A percentile compares a stretch with the other conserved stretches of the same genome.
Conservation (phyloP, 129 eudicot genomes). For the Smallanthus sonchifolius region DNA sequence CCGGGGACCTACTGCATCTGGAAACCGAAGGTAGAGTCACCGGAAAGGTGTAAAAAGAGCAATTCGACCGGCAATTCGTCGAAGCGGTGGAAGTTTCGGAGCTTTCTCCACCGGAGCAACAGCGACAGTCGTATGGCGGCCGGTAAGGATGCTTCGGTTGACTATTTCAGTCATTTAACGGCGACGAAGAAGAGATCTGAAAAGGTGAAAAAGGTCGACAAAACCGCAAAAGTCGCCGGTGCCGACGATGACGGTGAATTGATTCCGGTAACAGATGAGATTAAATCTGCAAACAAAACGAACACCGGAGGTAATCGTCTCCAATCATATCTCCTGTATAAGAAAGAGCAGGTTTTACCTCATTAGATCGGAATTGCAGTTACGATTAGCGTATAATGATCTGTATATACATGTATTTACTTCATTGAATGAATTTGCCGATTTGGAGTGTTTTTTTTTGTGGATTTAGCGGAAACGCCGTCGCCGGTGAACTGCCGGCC, state of each 20-base stretch:
- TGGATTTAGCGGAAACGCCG: background rate
- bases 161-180: background rate
- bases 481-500: conserved; percentile 1
- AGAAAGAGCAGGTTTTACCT: conserved; percentile 32
- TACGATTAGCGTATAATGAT: background rate
- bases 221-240: conserved; percentile 27
- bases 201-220: conserved; percentile 20
- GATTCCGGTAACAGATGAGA: conserved; percentile 15
- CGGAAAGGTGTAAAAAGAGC: conserved; percentile 53
- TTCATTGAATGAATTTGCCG: background rate
- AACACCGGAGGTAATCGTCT: conserved; percentile 26
- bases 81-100: conserved; percentile 58
- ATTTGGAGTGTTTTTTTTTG: background rate
- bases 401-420: background rate
- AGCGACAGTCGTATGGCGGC: conserved; percentile 34
- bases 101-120: conserved; percentile 43
- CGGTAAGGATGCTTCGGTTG: conserved; percentile 22
- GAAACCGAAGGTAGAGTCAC: conserved; percentile 39
- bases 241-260: conserved; percentile 16
- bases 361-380: no score
- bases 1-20: conserved; percentile 74
- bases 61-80: conserved; percentile 61
- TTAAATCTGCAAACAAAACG: background rate
- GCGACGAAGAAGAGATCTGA: conserved; percentile 18
- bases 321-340: conserved; percentile 44